These are phyloP conservation scores for Coelastrella sp. DNA, from an alignment of 139 green algal genomes.

Conservation along the genomic window DNA sequence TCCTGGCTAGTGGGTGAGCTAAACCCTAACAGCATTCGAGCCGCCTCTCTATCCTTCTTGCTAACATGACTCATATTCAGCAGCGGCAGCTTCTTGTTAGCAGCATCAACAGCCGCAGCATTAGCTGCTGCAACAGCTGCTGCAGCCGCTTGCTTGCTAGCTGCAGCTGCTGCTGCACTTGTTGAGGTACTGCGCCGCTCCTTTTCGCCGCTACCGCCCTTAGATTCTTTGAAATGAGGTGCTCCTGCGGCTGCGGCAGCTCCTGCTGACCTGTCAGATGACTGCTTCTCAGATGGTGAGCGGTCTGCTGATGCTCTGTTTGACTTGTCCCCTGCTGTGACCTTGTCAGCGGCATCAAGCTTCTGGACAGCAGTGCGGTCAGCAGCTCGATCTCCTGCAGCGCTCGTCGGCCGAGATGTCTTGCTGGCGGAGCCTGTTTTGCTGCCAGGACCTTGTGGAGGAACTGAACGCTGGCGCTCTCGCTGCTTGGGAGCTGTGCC, in stretches of 20 bases:
- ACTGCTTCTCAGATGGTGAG: not conserved
- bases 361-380: not conserved
- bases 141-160: not conserved
- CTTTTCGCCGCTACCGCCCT: not conserved
- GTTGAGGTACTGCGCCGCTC: slow-evolving; percentile 11
- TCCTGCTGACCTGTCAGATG: not conserved
- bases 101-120: not conserved
- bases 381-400: not conserved
- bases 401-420: not conserved
- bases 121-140: not conserved
- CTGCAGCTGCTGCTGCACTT: not conserved
- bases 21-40: slow-evolving; percentile 38
- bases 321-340: not conserved
- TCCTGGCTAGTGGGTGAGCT: slow-evolving; percentile 17
- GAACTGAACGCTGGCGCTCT: not conserved
- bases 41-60: slow-evolving; percentile 43
- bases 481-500: not conserved
- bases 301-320: not conserved
- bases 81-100: slow-evolving; percentile 18
- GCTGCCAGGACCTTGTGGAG: not conserved
- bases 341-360: not conserved
- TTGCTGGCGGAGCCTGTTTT: not conserved
- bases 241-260: not conserved
- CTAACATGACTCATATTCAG: slow-evolving; percentile 46
- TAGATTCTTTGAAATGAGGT: not conserved